Conservation (phyloP, 2,329 filamentous ascomycete species). For the Fusarium brachygibbosum region DNA sequence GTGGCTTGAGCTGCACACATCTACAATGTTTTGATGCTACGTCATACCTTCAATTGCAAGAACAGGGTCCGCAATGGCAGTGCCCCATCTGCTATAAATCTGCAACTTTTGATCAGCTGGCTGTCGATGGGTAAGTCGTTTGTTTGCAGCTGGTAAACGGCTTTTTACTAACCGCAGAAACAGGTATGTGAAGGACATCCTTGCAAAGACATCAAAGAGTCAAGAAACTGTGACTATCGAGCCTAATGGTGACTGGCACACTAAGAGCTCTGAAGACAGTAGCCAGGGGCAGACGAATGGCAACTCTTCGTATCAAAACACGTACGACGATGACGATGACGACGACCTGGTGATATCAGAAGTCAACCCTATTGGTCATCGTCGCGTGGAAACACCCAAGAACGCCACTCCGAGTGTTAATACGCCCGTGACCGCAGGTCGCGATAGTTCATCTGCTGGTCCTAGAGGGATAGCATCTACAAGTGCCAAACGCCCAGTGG, state of each 20-base stretch:
- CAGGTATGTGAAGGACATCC: conserved; percentile 89
- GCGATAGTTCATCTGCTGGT: conserved; percentile 54
- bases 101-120: conserved; percentile 83
- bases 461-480: conserved; percentile 54
- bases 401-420: conserved; percentile 53
- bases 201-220: conserved; percentile 77
- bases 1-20: conserved; percentile 84
- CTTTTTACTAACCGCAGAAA: conserved; percentile 26
- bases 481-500: conserved; percentile 63
- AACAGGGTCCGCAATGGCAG: conserved; percentile 96
- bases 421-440: conserved; percentile 56
- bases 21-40: conserved; percentile 95
- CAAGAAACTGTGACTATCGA: conserved; percentile 92
- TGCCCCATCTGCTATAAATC: conserved; percentile 93
- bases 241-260: conserved; percentile 82
- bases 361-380: conserved; percentile 53
- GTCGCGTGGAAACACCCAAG: conserved; percentile 56
- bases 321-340: conserved; percentile 58
- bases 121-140: conserved; percentile 82
- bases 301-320: conserved; percentile 43
- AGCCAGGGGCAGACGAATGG: conserved; percentile 47
- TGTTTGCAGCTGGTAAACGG: neutral
- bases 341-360: conserved; percentile 66
- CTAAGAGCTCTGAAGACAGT: conserved; percentile 55
- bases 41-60: conserved; percentile 92